Base-by-base conservation (phyloP, 2,329 filamentous ascomycete species). In the Clarireedia monteithiana region DNA sequence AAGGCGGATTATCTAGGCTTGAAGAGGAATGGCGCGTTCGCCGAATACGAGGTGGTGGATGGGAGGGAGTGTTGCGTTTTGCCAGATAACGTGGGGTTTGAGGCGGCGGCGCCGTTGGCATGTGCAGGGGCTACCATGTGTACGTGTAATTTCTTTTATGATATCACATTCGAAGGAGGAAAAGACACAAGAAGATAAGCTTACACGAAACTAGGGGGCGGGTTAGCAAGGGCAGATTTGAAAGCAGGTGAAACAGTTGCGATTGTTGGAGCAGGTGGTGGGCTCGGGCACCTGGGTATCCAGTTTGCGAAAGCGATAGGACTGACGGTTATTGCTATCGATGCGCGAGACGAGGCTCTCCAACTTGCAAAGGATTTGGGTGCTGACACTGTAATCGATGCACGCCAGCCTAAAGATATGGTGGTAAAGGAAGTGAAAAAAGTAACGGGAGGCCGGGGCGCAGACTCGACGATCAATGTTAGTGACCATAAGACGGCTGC, bases 1-100 rank as follows among this genome's bases (percentile, higher is more conserved):
- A 66, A 72, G 40, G 60, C 71, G 34, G 76, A 77, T 0, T 69
- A 75, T 54, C 69, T 77, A 6, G 81, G 81, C 12, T 73, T 83
- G 2, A 71, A 70, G 3, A 66, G 70, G 6, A 70, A 84, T 57
- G 82, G 82, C 0, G 77, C 73, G 53, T 80, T 84, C 55, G 80
- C 79, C 1, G 78, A 83, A 58, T 84, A 81, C 62, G 75, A 76
- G 24, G 62, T 75, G 40, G 74, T 75, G 6, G 81, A 84, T 64
- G 68, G 70, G 3, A 67, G 76, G 34, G 73, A 68, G 48, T 72
- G 73, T 5, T 77, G 73, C 2, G 66, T 65, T 4, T 65, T 83
- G 51, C 79, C 80, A 1, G 72, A 78, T 34, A 67, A 68, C 6
- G 69, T 84, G 12, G 71, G 70, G 2, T 75, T 82, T 49, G 62